Evolutionary conservation across 1,284 basidiomycete species (phyloP).

Genomic region (Ustilago trichophora): DNA sequence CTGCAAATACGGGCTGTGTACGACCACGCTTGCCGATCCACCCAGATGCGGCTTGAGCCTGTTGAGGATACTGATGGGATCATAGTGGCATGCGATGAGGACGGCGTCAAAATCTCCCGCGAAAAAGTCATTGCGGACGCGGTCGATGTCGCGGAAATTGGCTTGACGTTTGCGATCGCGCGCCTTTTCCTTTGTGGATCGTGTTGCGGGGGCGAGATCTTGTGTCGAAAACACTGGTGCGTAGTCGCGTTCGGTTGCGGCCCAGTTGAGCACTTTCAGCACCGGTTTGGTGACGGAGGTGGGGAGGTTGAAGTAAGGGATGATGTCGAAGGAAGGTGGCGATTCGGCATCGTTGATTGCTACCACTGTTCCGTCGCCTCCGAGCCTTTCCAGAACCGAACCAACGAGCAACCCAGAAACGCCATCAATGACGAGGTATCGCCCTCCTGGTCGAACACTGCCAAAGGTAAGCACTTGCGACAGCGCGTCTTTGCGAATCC

Average conservation of each 20-base stretch:
- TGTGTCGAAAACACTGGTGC: conserved; percentile 35
- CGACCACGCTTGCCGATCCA: conserved; percentile 85
- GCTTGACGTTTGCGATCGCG: conserved; percentile 49
- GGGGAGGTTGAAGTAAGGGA: conserved; percentile 78
- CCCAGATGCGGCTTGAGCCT: conserved; percentile 78
- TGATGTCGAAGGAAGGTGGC: conserved; percentile 87
- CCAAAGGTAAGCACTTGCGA: conserved; percentile 85
- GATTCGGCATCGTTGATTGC: conserved; percentile 90
- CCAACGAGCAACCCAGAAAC: conserved; percentile 85
- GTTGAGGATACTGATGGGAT: conserved; percentile 84
- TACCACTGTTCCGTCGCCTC: conserved; percentile 80
- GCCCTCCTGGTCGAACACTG: conserved; percentile 84
- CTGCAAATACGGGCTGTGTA: conserved; percentile 82
- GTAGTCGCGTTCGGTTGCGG: conserved; percentile 51
- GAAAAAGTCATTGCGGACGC: conserved; percentile 81
- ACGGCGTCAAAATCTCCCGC: conserved; percentile 74
- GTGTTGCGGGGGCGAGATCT: conserved; percentile 3
- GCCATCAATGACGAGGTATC: conserved; percentile 90
- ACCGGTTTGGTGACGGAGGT: conserved; percentile 60
- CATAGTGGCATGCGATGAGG: conserved; percentile 84
- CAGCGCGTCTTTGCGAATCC: conserved; percentile 86
- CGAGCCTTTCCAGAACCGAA: conserved; percentile 76
- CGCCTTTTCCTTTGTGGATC: conserved; percentile 28
- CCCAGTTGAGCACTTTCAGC: conserved; percentile 55
- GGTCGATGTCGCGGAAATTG: conserved; percentile 24